Conservation (phyloP, 2,329 filamentous ascomycete species). For the Xylaria sp. region DNA sequence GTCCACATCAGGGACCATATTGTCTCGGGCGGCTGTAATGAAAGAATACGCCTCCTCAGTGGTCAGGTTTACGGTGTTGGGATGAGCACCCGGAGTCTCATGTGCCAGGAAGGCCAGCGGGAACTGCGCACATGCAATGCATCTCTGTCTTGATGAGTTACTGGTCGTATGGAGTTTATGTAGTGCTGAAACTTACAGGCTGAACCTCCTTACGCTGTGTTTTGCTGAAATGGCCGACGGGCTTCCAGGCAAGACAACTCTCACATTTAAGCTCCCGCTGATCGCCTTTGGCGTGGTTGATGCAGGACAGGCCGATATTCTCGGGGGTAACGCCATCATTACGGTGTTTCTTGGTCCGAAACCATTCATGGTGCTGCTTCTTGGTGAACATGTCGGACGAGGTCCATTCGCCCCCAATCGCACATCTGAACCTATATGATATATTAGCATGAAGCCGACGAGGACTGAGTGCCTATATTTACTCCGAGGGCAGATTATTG, state of each 20-base stretch:
- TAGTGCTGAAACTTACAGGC: constrained; percentile 31
- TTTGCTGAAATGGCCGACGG: constrained; percentile 39
- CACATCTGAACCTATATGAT: constrained; percentile 35
- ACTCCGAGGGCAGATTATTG: constrained; percentile 18
- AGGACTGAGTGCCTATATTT: constrained; percentile 10
- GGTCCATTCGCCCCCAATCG: constrained; percentile 36
- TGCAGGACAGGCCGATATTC: constrained; percentile 35
- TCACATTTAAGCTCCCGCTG: constrained; percentile 33
- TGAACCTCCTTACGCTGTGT: constrained; percentile 34
- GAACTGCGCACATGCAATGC: constrained; percentile 40
- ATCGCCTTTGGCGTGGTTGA: constrained; percentile 28
- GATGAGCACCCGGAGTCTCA: constrained; percentile 29
- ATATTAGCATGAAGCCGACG: constrained; percentile 11
- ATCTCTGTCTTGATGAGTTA: constrained; percentile 36
- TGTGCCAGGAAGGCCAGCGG: not conserved
- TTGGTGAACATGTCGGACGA: constrained; percentile 33
- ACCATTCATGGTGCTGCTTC: constrained; percentile 34
- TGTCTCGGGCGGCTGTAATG: not conserved
- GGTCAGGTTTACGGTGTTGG: constrained; percentile 9
- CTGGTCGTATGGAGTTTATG: not conserved
- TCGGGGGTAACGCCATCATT: constrained; percentile 20
- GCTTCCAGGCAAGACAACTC: constrained; percentile 36
- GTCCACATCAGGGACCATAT: not conserved
- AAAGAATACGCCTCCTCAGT: no score
- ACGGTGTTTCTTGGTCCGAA: constrained; percentile 9